Evolutionary conservation across 2,329 filamentous ascomycete species (phyloP).

Genomic region (Fusarium nurragi): DNA sequence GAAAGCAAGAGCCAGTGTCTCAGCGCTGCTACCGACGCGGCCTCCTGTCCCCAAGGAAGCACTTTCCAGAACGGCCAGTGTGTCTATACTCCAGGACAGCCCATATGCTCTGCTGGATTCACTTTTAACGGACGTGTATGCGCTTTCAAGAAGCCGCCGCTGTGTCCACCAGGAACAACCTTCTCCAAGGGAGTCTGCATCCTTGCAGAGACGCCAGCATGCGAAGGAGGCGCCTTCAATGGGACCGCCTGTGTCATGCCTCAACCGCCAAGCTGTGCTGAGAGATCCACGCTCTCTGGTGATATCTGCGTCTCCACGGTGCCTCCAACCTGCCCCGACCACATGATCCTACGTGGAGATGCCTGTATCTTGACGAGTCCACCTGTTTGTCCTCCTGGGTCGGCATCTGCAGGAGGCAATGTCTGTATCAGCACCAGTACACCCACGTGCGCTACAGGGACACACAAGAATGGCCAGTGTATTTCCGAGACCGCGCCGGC

Average conservation of each 20-base stretch:
- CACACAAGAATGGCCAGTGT: background rate
- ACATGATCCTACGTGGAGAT: background rate
- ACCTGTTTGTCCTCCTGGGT: background rate
- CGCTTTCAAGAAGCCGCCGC: background rate
- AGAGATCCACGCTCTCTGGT: background rate
- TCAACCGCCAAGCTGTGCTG: background rate
- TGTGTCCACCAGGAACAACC: background rate
- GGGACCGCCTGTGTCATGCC: background rate
- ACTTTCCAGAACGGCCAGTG: too few relatives aligned
- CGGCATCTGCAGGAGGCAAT: background rate
- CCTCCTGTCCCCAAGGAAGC: too few relatives aligned
- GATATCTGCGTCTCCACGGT: background rate
- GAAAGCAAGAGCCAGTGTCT: too few relatives aligned
- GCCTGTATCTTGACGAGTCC: background rate
- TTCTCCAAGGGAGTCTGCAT: background rate
- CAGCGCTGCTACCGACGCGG: too few relatives aligned
- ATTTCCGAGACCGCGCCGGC: background rate
- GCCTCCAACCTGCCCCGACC: background rate
- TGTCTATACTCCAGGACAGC: too few relatives aligned
- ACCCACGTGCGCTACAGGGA: background rate
- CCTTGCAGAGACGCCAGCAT: background rate
- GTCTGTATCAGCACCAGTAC: background rate
- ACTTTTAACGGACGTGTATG: too few relatives aligned
- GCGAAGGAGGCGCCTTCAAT: background rate
- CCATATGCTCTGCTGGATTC: too few relatives aligned